Conservation (phyloP, 1,284 basidiomycete genomes). For the Dichomitus squalens region DNA sequence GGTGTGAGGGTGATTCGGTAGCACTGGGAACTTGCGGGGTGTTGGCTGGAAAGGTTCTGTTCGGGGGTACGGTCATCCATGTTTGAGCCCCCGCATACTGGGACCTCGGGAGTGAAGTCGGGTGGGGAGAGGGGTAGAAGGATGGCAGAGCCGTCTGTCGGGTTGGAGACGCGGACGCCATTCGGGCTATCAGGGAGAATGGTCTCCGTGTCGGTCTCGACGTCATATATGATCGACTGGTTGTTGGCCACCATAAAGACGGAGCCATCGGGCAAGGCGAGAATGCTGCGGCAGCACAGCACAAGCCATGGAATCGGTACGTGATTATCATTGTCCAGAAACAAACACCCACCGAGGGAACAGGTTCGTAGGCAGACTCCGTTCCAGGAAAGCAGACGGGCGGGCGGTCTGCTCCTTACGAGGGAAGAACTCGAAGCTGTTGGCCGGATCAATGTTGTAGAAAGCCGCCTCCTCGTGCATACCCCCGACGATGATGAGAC, state of each 20-base stretch:
- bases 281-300: conserved; percentile 12
- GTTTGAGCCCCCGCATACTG: conserved; percentile 49
- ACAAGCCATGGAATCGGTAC: neutral
- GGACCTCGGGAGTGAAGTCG: conserved; percentile 50
- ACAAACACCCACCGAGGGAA: conserved; percentile 23
- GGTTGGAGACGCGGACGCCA: conserved; percentile 46
- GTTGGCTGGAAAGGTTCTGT: conserved; percentile 38
- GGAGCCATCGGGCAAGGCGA: conserved; percentile 42
- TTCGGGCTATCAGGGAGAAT: conserved; percentile 49
- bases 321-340: neutral
- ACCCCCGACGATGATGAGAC: conserved; percentile 44
- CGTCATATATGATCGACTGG: conserved; percentile 34
- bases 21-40: conserved; percentile 47
- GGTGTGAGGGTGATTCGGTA: conserved; percentile 28
- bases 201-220: conserved; percentile 39
- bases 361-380: conserved; percentile 23
- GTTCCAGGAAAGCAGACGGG: conserved; percentile 46
- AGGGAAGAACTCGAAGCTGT: conserved; percentile 57
- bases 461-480: conserved; percentile 37
- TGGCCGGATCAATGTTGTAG: conserved; percentile 45
- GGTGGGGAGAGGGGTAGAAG: too few species aligned
- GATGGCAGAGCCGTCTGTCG: conserved; percentile 47
- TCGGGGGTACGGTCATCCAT: conserved; percentile 34
- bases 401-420: conserved; percentile 48
- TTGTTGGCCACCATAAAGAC: conserved; percentile 47